Base-by-base conservation (phyloP, 148 eudicot genomes). In the Chenopodium album region DNA sequence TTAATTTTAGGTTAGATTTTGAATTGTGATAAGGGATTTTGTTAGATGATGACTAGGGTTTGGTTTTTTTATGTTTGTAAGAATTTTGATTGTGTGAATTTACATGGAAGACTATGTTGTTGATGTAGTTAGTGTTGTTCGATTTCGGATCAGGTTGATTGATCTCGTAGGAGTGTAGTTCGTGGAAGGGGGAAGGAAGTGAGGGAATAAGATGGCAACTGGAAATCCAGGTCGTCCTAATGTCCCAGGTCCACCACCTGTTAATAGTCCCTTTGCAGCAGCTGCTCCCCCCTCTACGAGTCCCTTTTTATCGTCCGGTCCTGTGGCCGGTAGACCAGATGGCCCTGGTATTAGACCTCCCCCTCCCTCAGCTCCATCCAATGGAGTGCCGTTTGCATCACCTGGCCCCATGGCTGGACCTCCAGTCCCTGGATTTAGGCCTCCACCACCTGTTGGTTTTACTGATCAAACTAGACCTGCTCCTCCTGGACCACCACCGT, bases 251-350 rank as follows among this genome's bases (percentile, higher is more conserved):
- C 85, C 91, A 80, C 92, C 97, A 59, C 83, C 86, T 81, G 86
- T 82, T 71, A 78, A 91, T 56, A 78, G 92, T 56, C 93, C 97
- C 22, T 92, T 93, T 86, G 90, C 89, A 54, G 90, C 90, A 86
- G 87, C 85, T 68, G 88, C 90, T 86, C 81, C 92, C 48, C 93
- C 84, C 76, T 80, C 88, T 41, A 46, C 88, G 20, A 88, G 92
- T 69, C 92, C 99, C 32, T 91, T 96, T 86, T 76, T 64, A 54
- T 86, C 95, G 59, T 84, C 95, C 69, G 87, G 89, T 70, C 93
- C 96, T 32, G 88, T 95, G 72, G 85, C 83, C 81, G 90, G 83
- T 86, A 93, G 94, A 83, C 79, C 90, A 65, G 92, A 89, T 31
- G 86, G 89, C 67, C 80, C 92, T 85, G 86, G 85, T 69, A 86